Base-by-base conservation (phyloP, 202 grass and related monocot species). In the Setaria viridis region DNA sequence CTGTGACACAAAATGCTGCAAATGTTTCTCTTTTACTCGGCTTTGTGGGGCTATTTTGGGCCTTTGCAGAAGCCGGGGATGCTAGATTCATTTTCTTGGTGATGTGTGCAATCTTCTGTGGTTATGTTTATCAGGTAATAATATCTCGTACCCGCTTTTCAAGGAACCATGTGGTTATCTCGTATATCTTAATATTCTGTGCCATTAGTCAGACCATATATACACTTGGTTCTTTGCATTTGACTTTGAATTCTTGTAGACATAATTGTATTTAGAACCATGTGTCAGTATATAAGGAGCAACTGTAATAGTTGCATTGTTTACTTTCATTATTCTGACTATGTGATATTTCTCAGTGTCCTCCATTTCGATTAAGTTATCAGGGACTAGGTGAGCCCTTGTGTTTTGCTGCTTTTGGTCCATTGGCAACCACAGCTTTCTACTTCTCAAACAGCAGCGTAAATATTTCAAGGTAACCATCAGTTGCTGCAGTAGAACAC, bases 101-200 rank as follows among this genome's bases (percentile, higher is more conserved):
- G 62, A 82, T 80, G 45, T 92, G 32, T 87, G 96, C 96, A 67
- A 90, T 99, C 58, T 78, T 91, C 12, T 95, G 96, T 60, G 96
- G 93, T 62, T 95, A 94, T 77, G 84, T 94, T 86, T 99, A 99
- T 77, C 96, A 99, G 93, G 96, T 99, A 84, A 67, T 95, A 80
- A 71, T 1, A 21, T 62, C 8, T 62, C 9, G 1, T 74, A 73
- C 48, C 80, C 47, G 4, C 1, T 68, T 62, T 77, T 45, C 15
- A 47, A 21, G 25, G 5, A 70, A 78, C 34, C 19, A 25, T 9
- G 2, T 25, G 25, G 25, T 25, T 25, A 25, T 25, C 25, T 25
- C 25, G 45, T 39, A 8, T 78, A 67, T 84, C 34, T 58, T 17
- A 53, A 53, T 62, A 16, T 73, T 58, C 5, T 30, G 9, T 67